A percentile compares a stretch with the other conserved stretches of the same genome.
Conservation (phyloP, 2,329 filamentous ascomycete species). For the Fusarium fujikuroi region DNA sequence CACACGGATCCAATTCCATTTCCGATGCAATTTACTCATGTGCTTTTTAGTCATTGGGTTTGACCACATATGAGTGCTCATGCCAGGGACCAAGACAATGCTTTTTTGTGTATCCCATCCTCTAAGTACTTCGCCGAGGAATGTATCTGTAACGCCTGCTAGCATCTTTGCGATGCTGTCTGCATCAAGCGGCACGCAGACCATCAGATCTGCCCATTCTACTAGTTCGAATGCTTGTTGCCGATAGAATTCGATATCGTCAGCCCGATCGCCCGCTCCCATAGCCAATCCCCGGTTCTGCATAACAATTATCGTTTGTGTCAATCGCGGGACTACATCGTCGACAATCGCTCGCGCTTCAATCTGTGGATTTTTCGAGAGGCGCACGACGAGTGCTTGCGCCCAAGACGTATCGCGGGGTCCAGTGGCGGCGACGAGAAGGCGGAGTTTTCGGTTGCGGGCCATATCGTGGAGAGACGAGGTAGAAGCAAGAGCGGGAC, state of each 20-base stretch:
- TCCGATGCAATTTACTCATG: conserved; percentile 81
- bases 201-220: conserved; percentile 87
- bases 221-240: conserved; percentile 73
- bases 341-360: conserved; percentile 72
- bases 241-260: conserved; percentile 63
- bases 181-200: conserved; percentile 86
- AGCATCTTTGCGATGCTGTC: conserved; percentile 90
- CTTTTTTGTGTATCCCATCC: conserved; percentile 90
- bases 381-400: conserved; percentile 71
- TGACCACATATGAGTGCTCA: conserved; percentile 91
- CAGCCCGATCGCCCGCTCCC: conserved; percentile 50
- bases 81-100: conserved; percentile 85
- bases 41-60: conserved; percentile 91
- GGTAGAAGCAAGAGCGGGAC: conserved; percentile 47
- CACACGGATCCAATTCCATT: conserved; percentile 88
- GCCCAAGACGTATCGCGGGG: conserved; percentile 73
- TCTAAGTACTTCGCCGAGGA: conserved; percentile 82
- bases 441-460: conserved; percentile 61
- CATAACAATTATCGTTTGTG: conserved; percentile 70
- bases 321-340: conserved; percentile 70
- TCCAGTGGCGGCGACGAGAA: conserved; percentile 74
- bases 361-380: conserved; percentile 72
- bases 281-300: conserved; percentile 60
- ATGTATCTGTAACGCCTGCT: conserved; percentile 81
- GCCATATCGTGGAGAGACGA: conserved; percentile 53